phyloP scores from a whole-genome alignment of 495 filamentous ascomycete species.

The Haplographium delicatum region DNA sequence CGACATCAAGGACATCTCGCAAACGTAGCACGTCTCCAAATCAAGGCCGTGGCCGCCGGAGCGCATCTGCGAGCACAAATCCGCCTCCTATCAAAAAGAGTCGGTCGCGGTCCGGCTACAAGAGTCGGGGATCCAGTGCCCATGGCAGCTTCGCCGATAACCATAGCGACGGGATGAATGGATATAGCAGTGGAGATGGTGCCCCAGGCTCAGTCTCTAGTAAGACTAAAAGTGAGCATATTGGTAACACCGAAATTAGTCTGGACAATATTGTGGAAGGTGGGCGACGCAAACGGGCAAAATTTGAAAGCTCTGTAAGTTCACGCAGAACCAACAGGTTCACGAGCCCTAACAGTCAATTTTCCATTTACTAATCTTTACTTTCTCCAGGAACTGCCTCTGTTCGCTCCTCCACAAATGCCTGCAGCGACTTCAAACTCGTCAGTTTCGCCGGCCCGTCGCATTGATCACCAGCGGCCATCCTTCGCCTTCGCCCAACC shows the following conservation, averaged over 20 bases:
- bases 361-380: conserved; percentile 15
- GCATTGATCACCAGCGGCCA: conserved; percentile 47
- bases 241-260: conserved; percentile 94
- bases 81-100: conserved; percentile 51
- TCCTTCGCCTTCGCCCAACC: conserved; percentile 66
- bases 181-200: conserved; percentile 77
- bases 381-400: conserved; percentile 76
- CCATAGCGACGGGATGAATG: conserved; percentile 59
- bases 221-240: conserved; percentile 67
- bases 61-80: conserved; percentile 60
- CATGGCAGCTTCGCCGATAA: conserved; percentile 56
- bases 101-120: conserved; percentile 56
- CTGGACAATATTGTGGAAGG: conserved; percentile 97
- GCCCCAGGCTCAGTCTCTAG: conserved; percentile 68
- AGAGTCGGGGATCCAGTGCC: conserved; percentile 63
- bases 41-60: conserved; percentile 69
- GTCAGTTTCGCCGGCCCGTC: conserved; percentile 87
- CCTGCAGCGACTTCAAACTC: conserved; percentile 82
- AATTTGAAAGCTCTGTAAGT: conserved; percentile 96
- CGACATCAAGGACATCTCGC: conserved; percentile 60
- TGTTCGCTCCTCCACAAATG: conserved; percentile 92
- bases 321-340: neutral
- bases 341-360: neutral
- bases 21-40: conserved; percentile 78
- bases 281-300: conserved; percentile 88